Base-by-base conservation (phyloP, 1,139 yeast genomes). In the Meyerozyma smithsonii region DNA sequence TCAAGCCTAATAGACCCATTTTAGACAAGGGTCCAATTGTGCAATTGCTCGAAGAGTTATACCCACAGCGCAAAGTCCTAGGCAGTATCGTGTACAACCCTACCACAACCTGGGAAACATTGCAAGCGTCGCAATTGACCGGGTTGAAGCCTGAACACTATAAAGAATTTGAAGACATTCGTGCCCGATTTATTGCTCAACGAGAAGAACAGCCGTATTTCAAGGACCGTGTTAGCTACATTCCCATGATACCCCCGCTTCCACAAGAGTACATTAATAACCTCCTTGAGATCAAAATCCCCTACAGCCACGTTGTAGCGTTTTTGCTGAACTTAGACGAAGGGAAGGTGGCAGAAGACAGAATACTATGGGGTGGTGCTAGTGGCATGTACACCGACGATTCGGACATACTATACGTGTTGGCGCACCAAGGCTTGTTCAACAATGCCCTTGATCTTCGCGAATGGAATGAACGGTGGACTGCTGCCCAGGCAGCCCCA, bases 361-460 rank as follows among this genome's bases (percentile, higher is more conserved):
- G 95, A 33, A 76, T 77, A 41, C 54, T 89, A 1, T 92, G 97
- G 97, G 98, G 98, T 2, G 87, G 96, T 0, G 89, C 84, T 39
- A 55, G 66, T 25, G 74, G 74, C 1, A 69, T 92, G 3, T 92
- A 90, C 59, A 86, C 97, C 1, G 97, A 92, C 59, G 98, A 92
- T 60, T 84, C 95, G 1, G 96, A 92, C 56, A 65, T 90, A 4
- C 72, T 92, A 33, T 72, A 86, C 3, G 84, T 82, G 0, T 63
- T 90, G 43, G 74, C 79, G 45, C 97, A 92, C 54, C 63, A 77
- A 45, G 97, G 96, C 0, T 66, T 82, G 20, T 69, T 86, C 44
- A 47, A 49, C 32, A 52, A 52, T 24, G 41, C 36, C 10, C 37
- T 63, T 5, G 64, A 67, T 41, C 56, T 70, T 41, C 46, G 44